Conservation (phyloP, 2,329 filamentous ascomycete species). For the Aspergillus quadrilineatus region DNA sequence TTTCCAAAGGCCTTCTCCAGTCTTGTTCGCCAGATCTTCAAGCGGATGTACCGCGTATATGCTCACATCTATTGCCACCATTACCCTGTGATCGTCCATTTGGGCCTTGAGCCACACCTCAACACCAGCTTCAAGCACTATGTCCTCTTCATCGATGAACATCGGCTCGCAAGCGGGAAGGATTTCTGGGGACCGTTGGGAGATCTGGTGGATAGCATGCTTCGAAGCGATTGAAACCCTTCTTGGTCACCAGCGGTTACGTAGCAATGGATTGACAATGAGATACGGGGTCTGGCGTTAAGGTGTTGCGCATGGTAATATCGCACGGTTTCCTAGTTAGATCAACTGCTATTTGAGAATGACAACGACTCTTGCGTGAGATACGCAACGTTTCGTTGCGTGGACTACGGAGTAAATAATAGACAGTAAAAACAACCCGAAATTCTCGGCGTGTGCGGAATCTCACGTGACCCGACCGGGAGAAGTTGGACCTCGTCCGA, state of each 20-base stretch:
- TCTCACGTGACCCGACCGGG: constrained; percentile 28
- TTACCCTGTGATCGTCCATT: constrained; percentile 92
- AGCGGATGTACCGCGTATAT: constrained; percentile 97
- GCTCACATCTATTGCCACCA: constrained; percentile 99
- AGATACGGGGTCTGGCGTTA: constrained; percentile 19
- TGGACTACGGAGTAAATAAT: not conserved
- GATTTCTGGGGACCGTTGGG: constrained; percentile 97
- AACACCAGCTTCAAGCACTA: constrained; percentile 99
- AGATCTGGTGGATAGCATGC: constrained; percentile 95
- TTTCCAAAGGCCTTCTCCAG: constrained; percentile 91
- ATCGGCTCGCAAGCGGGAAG: constrained; percentile 84
- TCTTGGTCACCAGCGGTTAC: constrained; percentile 7
- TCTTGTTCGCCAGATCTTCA: constrained; percentile 94
- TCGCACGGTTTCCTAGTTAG: constrained; percentile 7
- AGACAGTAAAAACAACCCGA: constrained; percentile 15
- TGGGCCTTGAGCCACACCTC: constrained; percentile 92
- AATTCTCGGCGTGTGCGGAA: constrained; percentile 29
- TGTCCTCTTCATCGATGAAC: constrained; percentile 97
- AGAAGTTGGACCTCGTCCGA: constrained; percentile 27
- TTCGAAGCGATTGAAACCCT: constrained; percentile 73
- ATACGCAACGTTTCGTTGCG: not conserved
- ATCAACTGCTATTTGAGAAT: not conserved
- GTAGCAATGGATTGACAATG: constrained; percentile 1
- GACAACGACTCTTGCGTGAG: not conserved
- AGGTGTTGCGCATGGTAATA: constrained; percentile 13